These are phyloP conservation scores for Batkoa obscura DNA, from an alignment of 371 early-diverging fungal species.

Conservation along the genomic window DNA sequence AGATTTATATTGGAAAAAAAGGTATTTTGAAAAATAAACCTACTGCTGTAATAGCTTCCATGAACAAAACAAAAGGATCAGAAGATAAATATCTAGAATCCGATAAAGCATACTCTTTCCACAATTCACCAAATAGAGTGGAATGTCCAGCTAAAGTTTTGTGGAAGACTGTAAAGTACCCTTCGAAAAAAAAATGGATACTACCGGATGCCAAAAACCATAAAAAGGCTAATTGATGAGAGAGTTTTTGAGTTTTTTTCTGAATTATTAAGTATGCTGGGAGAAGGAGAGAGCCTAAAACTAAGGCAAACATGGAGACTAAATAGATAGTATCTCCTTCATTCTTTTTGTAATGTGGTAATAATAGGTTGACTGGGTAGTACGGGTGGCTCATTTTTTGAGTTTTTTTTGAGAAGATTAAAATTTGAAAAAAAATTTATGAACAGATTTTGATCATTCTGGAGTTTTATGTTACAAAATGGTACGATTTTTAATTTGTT, in stretches of 20 bases:
- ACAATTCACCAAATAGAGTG: conserved; percentile 50
- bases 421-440: too few relatives aligned
- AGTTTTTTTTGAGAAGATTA: too few relatives aligned
- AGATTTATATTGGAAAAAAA: neutral
- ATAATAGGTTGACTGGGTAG: neutral
- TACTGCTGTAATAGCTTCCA: conserved; percentile 80
- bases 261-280: neutral
- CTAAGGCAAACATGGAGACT: neutral
- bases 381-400: neutral
- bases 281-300: neutral
- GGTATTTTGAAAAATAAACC: conserved; percentile 7
- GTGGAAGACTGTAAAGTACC: conserved; percentile 55
- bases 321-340: neutral
- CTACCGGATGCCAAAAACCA: conserved; percentile 65
- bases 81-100: conserved; percentile 72
- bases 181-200: conserved; percentile 73
- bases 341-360: neutral
- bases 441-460: too few relatives aligned
- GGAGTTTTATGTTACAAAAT: too few relatives aligned
- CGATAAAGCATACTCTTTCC: conserved; percentile 79
- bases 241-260: neutral
- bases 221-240: conserved; percentile 24
- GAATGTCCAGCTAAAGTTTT: conserved; percentile 36
- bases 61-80: conserved; percentile 54
- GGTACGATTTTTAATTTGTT: too few relatives aligned